phyloP scores from a whole-genome alignment of 768 basidiomycete species.

The Boletus sensibilis region DNA sequence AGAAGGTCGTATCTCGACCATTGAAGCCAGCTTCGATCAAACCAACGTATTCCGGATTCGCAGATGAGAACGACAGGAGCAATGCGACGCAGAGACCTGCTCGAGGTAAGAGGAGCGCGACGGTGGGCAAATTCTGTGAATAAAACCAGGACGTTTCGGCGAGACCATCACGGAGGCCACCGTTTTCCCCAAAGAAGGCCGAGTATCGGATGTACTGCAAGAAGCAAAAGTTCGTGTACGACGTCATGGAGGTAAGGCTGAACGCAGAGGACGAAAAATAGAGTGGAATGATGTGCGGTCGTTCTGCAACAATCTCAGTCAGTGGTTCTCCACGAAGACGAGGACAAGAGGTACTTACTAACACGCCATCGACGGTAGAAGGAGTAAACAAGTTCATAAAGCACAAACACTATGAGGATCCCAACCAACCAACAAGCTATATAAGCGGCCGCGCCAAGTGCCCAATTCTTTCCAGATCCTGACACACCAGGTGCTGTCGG shows the following conservation, averaged over 20 bases:
- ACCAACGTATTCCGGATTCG: conserved; percentile 46
- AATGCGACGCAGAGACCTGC: conserved; percentile 73
- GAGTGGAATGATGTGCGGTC: conserved; percentile 78
- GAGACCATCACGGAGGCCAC: conserved; percentile 52
- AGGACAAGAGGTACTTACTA: conserved; percentile 51
- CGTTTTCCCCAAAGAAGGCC: conserved; percentile 57
- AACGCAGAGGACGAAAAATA: conserved; percentile 80
- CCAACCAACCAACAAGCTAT: conserved; percentile 77
- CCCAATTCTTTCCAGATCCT: conserved; percentile 76
- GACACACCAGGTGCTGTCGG: conserved; percentile 66
- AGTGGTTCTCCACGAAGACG: conserved; percentile 14
- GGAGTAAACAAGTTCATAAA: conserved; percentile 77
- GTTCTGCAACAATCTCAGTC: conserved; percentile 49
- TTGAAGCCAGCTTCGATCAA: conserved; percentile 48
- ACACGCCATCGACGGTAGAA: conserved; percentile 75
- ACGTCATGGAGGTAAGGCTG: conserved; percentile 72
- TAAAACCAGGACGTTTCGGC: conserved; percentile 86
- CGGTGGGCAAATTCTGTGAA: conserved; percentile 81
- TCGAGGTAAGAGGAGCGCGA: conserved; percentile 79
- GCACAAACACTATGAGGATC: conserved; percentile 66
- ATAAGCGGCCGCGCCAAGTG: conserved; percentile 79
- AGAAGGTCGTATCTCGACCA: conserved; percentile 72
- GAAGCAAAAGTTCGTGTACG: conserved; percentile 83
- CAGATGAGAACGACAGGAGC: conserved; percentile 60
- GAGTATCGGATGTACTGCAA: conserved; percentile 73